phyloP scores from a whole-genome alignment of 257 asterid genomes.

The Primulina tabacum region DNA sequence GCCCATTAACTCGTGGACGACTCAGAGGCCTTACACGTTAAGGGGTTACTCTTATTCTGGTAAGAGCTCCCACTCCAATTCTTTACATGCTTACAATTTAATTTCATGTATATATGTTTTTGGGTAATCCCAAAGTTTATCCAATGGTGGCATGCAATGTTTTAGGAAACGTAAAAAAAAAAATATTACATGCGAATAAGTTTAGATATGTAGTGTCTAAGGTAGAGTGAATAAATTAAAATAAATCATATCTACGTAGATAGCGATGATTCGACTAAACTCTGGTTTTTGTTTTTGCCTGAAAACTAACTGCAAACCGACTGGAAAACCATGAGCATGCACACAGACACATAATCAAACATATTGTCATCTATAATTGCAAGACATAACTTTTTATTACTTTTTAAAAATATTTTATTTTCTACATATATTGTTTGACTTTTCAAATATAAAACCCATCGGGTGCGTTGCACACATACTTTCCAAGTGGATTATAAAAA shows the following conservation, averaged over 20 bases:
- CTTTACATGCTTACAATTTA: no score
- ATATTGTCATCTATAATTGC: not conserved
- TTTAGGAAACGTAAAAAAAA: no score
- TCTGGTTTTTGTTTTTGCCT: not conserved
- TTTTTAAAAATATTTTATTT: not conserved
- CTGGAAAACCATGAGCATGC: conserved; percentile 12
- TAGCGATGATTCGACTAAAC: conserved; percentile 19
- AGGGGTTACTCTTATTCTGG: conserved; percentile 93
- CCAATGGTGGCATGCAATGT: no score
- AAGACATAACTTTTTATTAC: conserved; percentile 12
- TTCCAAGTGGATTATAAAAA: conserved; percentile 19
- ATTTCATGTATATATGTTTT: no score
- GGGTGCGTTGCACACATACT: not conserved
- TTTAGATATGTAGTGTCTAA: no score
- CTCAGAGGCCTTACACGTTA: conserved; percentile 83
- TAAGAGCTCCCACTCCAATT: conserved; percentile 20
- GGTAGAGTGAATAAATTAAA: no score
- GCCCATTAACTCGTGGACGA: conserved; percentile 81
- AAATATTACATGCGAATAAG: no score
- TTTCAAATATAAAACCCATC: not conserved
- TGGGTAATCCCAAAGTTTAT: no score
- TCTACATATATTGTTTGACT: not conserved
- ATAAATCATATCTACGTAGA: not conserved
- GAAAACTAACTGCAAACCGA: conserved; percentile 8
- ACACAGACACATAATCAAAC: not conserved